Evolutionary conservation across 495 filamentous ascomycete species (phyloP), one percentile per base, ranked within the genome.

Genomic region (Aspergillus asperescens): DNA sequence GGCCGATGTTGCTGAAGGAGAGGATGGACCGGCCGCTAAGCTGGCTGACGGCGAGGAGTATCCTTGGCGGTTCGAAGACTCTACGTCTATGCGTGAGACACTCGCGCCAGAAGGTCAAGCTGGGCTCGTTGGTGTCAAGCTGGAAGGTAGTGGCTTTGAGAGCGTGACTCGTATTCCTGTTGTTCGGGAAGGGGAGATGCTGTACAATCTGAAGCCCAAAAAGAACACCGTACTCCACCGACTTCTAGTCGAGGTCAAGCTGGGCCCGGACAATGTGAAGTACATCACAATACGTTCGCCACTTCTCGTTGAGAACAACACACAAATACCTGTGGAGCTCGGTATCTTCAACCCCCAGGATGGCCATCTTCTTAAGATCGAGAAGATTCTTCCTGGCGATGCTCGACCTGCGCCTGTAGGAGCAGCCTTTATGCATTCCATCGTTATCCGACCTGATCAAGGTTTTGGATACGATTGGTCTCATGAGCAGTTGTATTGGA

Each of bases 391-490:
- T 8, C 93, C 93, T 7, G 94, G 93, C 1, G 90, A 97, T 64
- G 83, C 85, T 55, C 78, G 94, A 39, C 94, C 93, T 7, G 88
- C 92, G 8, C 93, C 93, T 5, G 88, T 98, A 20, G 94, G 94
- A 19, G 88, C 92, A 10, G 89, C 88, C 7, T 98, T 86, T 63
- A 76, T 91, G 66, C 90, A 97, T 71, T 91, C 87, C 2, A 69
- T 97, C 34, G 77, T 97, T n/a, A 75, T 98, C 50, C 81, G 94
- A 24, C 93, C 93, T 13, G 94, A 97, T 66, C 89, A 94, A 60
- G 93, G 93, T 7, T 98, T 98, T 70, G 93, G 94, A 0, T 98
- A 95, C 64, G 80, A 83, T 45, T 98, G 93, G 93, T 95, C 90
- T 7, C 84, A 79, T 38, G 89, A 97, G 60, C 80, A 83, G 35